Evolutionary conservation across 2,329 filamentous ascomycete species (phyloP).

Genomic region (Cylindrodendrum hubeiense): DNA sequence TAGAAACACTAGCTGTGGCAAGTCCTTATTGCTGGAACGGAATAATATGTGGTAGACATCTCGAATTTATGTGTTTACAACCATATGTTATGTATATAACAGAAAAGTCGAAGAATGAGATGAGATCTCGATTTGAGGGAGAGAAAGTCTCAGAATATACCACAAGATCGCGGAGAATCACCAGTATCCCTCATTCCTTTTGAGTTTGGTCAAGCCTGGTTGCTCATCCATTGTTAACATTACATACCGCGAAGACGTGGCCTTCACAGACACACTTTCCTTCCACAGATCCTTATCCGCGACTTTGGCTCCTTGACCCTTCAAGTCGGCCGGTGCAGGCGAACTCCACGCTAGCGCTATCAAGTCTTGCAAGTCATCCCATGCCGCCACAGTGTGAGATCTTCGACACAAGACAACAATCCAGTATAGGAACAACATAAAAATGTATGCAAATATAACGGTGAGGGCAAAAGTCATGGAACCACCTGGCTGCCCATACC

Average conservation of each 20-base stretch:
- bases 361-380: constrained; percentile 8
- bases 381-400: neutral
- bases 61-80: no score
- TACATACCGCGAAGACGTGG: neutral
- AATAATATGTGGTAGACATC: no score
- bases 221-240: neutral
- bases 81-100: no score
- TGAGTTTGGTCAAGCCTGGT: neutral
- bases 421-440: neutral
- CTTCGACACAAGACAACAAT: neutral
- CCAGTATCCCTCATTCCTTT: neutral
- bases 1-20: no score
- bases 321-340: neutral
- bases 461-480: neutral
- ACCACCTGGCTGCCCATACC: neutral
- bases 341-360: neutral
- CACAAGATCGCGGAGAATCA: no score
- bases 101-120: no score
- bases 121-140: no score
- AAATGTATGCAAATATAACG: neutral
- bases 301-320: neutral
- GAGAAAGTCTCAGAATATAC: no score
- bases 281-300: neutral
- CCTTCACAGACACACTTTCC: neutral
- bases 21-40: no score